Base-by-base conservation (phyloP, 176 grass and related monocot species). In the Themeda triandra region DNA sequence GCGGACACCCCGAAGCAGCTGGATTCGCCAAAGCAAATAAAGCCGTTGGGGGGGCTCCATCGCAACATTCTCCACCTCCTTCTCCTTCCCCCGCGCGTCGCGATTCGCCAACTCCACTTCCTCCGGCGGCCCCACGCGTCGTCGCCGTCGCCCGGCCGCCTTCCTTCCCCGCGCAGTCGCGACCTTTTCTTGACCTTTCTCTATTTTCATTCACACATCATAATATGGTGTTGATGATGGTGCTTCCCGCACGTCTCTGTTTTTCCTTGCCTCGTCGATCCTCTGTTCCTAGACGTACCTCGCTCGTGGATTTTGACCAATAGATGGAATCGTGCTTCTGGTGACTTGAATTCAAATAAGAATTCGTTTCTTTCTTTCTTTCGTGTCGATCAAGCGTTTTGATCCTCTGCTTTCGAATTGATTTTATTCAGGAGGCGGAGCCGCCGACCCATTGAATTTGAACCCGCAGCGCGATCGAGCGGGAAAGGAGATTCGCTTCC, bases 171-270 rank as follows among this genome's bases (percentile, higher is more conserved):
- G 74, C 40, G 33, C n/a, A n/a, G n/a, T n/a, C n/a, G n/a, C n/a
- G n/a, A 8, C 9, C 1, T 40, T 70, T 70, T 14, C 36, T 27
- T 71, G 68, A 27, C 49, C 24, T 75, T 29, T 15, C 19, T 25
- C 27, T 62, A 1, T 69, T 81, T 9, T 58, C 51, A 21, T 56
- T 24, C 51, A 23, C 53, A 56, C 4, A 51, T 51, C 33, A 35
- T 35, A 35, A 35, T 35, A 35, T 5, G 33, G 5, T 4, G 33
- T 3, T 35, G 2, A 12, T 4, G 41, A 3, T 41, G 30, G 21
- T 39, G 79, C 15, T 86, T 82, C 42, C 27, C 54, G 77, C 88
- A 79, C 74, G 65, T 86, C 67, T 78, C 23, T 73, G 56, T 44
- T 66, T 29, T 51, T 46, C 13, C 10, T 18, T 42, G 37, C n/a